Evolutionary conservation across 2,329 filamentous ascomycete genomes (phyloP).

Genomic region (Fusarium verticillioides): DNA sequence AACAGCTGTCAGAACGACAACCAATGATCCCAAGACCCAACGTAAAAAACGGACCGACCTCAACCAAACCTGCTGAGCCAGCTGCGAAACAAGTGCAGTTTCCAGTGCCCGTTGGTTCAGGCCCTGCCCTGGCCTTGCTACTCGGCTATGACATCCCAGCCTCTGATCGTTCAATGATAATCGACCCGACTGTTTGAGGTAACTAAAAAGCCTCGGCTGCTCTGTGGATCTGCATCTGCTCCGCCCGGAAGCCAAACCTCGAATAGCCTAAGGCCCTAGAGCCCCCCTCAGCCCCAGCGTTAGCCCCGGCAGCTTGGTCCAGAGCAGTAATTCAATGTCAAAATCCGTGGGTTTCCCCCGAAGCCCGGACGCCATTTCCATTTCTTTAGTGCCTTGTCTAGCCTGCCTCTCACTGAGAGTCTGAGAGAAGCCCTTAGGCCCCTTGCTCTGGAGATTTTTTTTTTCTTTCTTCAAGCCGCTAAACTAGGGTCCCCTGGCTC

Average conservation of each 20-base stretch:
- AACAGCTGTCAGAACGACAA: conserved; percentile 19
- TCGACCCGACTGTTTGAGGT: conserved; percentile 9
- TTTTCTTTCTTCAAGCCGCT: neutral
- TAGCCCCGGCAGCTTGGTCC: conserved; percentile 26
- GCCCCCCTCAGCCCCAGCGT: conserved; percentile 9
- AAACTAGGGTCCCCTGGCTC: conserved; percentile 8
- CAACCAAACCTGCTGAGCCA: neutral
- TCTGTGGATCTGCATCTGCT: conserved; percentile 5
- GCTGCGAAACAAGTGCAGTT: conserved; percentile 7
- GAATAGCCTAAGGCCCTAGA: conserved; percentile 21
- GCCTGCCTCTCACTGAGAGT: neutral
- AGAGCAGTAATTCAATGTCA: conserved; percentile 30
- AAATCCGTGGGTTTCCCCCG: conserved; percentile 35
- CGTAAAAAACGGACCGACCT: conserved; percentile 6
- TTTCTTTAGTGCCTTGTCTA: neutral
- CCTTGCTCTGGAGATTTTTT: conserved; percentile 3
- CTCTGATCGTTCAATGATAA: conserved; percentile 29
- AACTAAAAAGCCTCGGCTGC: conserved; percentile 4
- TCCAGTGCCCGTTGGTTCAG: conserved; percentile 13
- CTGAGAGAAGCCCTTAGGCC: neutral
- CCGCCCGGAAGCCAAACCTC: conserved; percentile 23
- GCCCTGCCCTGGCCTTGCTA: neutral
- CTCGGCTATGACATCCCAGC: conserved; percentile 14
- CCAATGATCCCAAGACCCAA: conserved; percentile 13
- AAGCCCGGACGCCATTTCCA: conserved; percentile 30